Conservation (phyloP, 208 protist species). For the Trypanosoma melophagium region DNA sequence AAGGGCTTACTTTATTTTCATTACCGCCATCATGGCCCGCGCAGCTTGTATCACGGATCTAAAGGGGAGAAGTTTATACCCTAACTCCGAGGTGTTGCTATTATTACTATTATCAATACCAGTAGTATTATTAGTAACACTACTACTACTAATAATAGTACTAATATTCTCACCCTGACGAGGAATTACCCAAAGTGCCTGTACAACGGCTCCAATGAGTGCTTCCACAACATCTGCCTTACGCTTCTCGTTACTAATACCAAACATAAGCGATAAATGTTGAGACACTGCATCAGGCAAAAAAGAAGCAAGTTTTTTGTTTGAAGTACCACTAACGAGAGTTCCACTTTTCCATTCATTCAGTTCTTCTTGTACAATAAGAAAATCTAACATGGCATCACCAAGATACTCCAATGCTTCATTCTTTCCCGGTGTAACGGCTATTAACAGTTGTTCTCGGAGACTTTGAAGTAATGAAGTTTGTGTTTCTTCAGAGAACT, state of each 20-base stretch:
- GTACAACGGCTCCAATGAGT: constrained; percentile 47
- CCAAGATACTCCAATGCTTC: constrained; percentile 51
- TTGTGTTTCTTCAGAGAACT: constrained; percentile 8
- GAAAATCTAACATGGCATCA: constrained; percentile 54
- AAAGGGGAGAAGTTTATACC: constrained; percentile 4
- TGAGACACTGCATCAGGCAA: constrained; percentile 31
- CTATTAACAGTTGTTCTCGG: constrained; percentile 29
- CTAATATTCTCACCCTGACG: background rate
- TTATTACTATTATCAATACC: background rate
- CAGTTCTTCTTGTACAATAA: constrained; percentile 14
- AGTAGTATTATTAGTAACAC: too few relatives aligned
- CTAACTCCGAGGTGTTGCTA: background rate
- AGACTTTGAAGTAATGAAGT: constrained; percentile 8
- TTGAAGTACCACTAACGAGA: constrained; percentile 26
- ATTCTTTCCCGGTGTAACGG: constrained; percentile 29
- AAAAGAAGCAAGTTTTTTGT: constrained; percentile 17
- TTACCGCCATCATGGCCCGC: constrained; percentile 24
- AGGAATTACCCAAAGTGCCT: constrained; percentile 48
- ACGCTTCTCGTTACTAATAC: constrained; percentile 39
- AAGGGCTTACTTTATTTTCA: constrained; percentile 3
- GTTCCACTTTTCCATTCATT: constrained; percentile 30
- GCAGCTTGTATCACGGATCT: constrained; percentile 5
- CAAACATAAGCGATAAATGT: constrained; percentile 26
- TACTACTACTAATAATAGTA: background rate
- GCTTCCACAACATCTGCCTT: constrained; percentile 51